A percentile compares a stretch with the other conserved stretches of the same genome.
Evolutionary conservation across 2,329 filamentous ascomycete species (phyloP).

Genomic region (Shiraia bambusicola): DNA sequence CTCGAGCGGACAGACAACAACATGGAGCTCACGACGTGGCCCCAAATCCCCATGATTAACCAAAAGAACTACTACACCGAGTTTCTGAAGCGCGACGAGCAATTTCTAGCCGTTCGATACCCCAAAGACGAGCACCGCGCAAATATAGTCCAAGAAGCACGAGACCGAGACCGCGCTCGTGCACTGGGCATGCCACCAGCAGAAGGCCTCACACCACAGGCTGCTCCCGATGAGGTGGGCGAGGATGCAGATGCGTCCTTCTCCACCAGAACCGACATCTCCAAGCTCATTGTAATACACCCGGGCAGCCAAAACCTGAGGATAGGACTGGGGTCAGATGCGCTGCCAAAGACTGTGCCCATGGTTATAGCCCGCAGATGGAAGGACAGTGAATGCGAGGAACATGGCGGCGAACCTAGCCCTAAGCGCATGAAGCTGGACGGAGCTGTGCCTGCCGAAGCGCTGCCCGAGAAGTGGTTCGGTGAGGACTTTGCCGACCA

Average conservation of each 20-base stretch:
- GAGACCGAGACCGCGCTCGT: conserved; percentile 82
- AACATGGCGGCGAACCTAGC: conserved; percentile 74
- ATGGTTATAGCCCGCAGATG: conserved; percentile 87
- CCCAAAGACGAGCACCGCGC: conserved; percentile 86
- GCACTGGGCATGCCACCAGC: conserved; percentile 66
- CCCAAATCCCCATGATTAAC: conserved; percentile 89
- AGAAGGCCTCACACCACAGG: conserved; percentile 26
- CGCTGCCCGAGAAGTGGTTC: conserved; percentile 74
- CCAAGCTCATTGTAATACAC: conserved; percentile 92
- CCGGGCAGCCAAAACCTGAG: conserved; percentile 93
- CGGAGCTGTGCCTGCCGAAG: conserved; percentile 61
- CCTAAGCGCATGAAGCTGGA: conserved; percentile 66
- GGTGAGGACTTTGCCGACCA: conserved; percentile 71
- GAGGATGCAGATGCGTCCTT: conserved; percentile 35
- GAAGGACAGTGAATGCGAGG: conserved; percentile 77
- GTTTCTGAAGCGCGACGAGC: conserved; percentile 97
- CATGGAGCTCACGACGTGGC: conserved; percentile 94
- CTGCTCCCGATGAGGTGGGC: conserved; percentile 27
- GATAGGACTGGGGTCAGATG: conserved; percentile 94
- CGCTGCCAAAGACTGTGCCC: conserved; percentile 87
- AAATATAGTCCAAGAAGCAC: conserved; percentile 78
- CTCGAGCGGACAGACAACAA: conserved; percentile 97
- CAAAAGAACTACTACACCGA: conserved; percentile 97
- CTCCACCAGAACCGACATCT: conserved; percentile 61
- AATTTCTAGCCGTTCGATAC: conserved; percentile 83